phyloP scores from a whole-genome alignment of 495 filamentous ascomycete species.

The Bombardia bombarda region DNA sequence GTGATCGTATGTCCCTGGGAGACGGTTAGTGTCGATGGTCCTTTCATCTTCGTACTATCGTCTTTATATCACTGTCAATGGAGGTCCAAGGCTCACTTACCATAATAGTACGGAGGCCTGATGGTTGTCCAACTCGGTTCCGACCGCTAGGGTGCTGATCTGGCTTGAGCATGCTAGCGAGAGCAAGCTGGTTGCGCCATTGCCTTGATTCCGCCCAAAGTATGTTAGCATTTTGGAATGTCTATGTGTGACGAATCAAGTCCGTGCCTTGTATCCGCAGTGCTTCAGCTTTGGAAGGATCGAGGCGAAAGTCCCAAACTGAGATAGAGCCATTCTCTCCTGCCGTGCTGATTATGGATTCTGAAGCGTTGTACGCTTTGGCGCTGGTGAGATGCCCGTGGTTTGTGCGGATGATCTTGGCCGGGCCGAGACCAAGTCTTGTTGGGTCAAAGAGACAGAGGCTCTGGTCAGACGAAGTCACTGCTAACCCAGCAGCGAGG shows the following conservation, averaged over 20 bases:
- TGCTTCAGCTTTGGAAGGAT: conserved; percentile 23
- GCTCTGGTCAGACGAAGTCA: conserved; percentile 46
- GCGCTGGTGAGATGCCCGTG: conserved; percentile 53
- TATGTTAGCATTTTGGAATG: background rate
- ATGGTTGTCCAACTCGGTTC: conserved; percentile 68
- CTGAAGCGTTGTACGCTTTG: conserved; percentile 32
- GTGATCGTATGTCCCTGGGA: conserved; percentile 60
- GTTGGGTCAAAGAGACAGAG: conserved; percentile 47
- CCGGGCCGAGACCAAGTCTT: conserved; percentile 31
- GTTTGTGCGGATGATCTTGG: conserved; percentile 32
- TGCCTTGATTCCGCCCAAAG: conserved; percentile 15
- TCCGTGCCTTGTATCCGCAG: conserved; percentile 33
- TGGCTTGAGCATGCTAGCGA: conserved; percentile 56
- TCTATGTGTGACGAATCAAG: conserved; percentile 14
- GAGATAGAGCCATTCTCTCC: conserved; percentile 55
- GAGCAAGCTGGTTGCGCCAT: conserved; percentile 49
- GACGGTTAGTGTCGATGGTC: background rate
- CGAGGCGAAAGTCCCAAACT: conserved; percentile 48
- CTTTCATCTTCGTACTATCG: too few relatives aligned
- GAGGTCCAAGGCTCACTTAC: conserved; percentile 31
- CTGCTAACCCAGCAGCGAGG: conserved; percentile 33
- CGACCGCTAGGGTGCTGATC: conserved; percentile 58
- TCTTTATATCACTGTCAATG: background rate
- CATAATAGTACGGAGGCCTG: conserved; percentile 70
- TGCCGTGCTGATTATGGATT: conserved; percentile 44